Conservation (phyloP, 1,139 yeast genomes). For the Geotrichum carabidarum region DNA sequence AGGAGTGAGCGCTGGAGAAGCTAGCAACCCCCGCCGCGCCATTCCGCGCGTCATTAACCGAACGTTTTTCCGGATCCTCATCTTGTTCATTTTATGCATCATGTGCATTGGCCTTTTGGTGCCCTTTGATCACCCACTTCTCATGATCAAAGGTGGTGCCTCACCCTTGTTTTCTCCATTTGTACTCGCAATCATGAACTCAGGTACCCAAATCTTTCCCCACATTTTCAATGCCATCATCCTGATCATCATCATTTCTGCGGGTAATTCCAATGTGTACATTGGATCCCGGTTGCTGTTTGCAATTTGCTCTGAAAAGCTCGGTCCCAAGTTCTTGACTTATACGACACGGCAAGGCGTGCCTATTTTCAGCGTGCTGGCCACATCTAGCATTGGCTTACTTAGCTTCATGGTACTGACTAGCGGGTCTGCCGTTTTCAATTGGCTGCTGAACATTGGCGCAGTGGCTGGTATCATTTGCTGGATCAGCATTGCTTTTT, state of each 20-base stretch:
- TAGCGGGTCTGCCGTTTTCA: conserved; percentile 59
- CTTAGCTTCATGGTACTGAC: conserved; percentile 66
- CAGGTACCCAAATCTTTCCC: conserved; percentile 15
- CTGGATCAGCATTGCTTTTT: conserved; percentile 52
- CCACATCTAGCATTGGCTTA: conserved; percentile 57
- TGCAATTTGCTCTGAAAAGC: conserved; percentile 47
- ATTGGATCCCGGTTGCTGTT: conserved; percentile 49
- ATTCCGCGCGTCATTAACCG: conserved; percentile 73
- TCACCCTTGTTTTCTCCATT: conserved; percentile 46
- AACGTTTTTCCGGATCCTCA: conserved; percentile 68
- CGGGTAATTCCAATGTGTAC: conserved; percentile 50
- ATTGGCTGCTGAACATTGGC: conserved; percentile 64
- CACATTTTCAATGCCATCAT: conserved; percentile 45
- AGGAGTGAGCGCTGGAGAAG: conserved; percentile 72
- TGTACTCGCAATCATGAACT: conserved; percentile 42
- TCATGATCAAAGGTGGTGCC: neutral
- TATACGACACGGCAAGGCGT: conserved; percentile 44
- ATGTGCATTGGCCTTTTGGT: conserved; percentile 70
- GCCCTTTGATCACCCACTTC: conserved; percentile 58
- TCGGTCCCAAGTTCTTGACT: conserved; percentile 46
- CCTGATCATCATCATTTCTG: conserved; percentile 47
- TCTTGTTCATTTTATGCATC: conserved; percentile 63
- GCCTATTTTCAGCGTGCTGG: conserved; percentile 44
- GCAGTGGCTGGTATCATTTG: conserved; percentile 54
- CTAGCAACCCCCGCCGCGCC: conserved; percentile 65